Conservation (phyloP, 2,329 filamentous ascomycete genomes). For the Colletotrichum limetticola region DNA sequence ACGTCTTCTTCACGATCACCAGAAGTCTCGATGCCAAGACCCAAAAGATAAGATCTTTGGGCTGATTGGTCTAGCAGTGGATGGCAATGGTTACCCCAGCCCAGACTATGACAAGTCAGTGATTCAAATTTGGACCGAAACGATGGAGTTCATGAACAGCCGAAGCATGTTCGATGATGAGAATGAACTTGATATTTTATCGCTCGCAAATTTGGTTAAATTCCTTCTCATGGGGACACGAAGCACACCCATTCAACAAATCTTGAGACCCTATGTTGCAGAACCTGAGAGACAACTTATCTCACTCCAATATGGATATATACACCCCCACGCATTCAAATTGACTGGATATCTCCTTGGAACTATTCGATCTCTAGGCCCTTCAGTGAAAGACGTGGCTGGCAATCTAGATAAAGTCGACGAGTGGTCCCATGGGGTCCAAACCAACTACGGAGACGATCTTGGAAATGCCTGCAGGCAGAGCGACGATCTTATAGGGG, state of each 20-base stretch:
- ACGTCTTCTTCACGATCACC: constrained; percentile 39
- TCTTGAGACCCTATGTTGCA: background rate
- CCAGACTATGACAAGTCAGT: constrained; percentile 41
- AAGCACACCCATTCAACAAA: background rate
- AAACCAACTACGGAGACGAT: background rate
- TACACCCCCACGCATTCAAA: background rate
- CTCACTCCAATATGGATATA: background rate
- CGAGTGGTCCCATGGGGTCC: background rate
- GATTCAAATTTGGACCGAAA: constrained; percentile 42
- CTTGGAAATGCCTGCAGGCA: background rate
- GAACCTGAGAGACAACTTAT: background rate
- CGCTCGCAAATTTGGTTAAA: background rate
- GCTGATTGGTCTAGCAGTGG: constrained; percentile 41
- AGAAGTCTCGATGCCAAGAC: constrained; percentile 40
- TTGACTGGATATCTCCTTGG: background rate
- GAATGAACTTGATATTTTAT: background rate
- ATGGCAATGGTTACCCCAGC: constrained; percentile 40
- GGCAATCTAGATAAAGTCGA: background rate
- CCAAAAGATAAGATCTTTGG: constrained; percentile 44
- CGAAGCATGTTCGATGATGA: background rate
- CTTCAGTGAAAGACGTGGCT: background rate
- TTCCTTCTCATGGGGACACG: background rate
- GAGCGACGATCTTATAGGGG: background rate
- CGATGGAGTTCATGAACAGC: constrained; percentile 39
- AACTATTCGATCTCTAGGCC: background rate